These are phyloP conservation scores for Ascoidea rubescens DNA, from an alignment of 805 yeast species.

Conservation along the genomic window DNA sequence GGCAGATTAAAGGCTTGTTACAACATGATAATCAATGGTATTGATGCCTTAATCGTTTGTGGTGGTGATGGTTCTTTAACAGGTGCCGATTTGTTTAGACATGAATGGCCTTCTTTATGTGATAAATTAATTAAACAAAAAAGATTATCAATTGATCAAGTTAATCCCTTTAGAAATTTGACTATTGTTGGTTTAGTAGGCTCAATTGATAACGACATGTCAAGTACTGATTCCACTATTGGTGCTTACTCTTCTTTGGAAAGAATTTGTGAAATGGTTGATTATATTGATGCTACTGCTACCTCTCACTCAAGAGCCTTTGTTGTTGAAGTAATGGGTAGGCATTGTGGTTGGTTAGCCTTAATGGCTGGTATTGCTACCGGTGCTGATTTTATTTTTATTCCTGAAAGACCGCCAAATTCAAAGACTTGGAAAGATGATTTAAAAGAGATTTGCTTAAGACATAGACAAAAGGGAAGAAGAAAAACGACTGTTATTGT, in stretches of 20 bases:
- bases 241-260: conserved; percentile 73
- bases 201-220: conserved; percentile 77
- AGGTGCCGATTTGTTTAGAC: conserved; percentile 66
- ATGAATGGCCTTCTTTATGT: conserved; percentile 65
- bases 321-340: conserved; percentile 79
- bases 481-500: conserved; percentile 70
- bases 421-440: conserved; percentile 53
- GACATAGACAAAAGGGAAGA: conserved; percentile 60
- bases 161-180: conserved; percentile 35
- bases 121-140: conserved; percentile 36
- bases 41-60: conserved; percentile 66
- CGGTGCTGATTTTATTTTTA: conserved; percentile 68
- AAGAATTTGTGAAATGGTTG: conserved; percentile 61
- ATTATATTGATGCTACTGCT: conserved; percentile 77
- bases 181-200: conserved; percentile 69
- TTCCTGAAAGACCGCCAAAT: conserved; percentile 67
- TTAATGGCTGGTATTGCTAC: conserved; percentile 70
- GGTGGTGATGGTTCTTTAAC: conserved; percentile 81
- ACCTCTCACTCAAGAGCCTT: conserved; percentile 73
- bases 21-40: conserved; percentile 56
- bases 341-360: conserved; percentile 85
- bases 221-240: conserved; percentile 72
- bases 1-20: conserved; percentile 54
- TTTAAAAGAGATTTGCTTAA: conserved; percentile 44
- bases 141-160: conserved; percentile 31